Evolutionary conservation across 768 basidiomycete genomes (phyloP).

Genomic region (Trametes cubensis): DNA sequence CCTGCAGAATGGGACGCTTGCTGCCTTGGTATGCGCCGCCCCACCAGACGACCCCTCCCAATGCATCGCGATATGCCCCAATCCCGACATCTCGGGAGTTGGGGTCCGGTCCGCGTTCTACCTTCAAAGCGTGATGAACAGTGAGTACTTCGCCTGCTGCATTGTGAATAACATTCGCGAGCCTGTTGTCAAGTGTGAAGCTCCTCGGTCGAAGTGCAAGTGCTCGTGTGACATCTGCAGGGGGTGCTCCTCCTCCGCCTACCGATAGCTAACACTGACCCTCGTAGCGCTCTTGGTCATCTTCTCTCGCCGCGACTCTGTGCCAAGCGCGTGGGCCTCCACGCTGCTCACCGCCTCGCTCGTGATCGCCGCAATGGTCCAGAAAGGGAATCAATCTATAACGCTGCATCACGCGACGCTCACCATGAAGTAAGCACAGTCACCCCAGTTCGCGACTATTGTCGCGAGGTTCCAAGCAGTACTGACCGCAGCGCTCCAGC

Average conservation of each 20-base stretch:
- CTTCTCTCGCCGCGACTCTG: constrained; percentile 31
- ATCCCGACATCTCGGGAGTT: constrained; percentile 31
- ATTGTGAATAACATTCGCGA: neutral
- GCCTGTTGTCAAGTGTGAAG: constrained; percentile 1
- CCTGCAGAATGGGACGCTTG: constrained; percentile 10
- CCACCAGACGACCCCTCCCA: neutral
- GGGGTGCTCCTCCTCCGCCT: neutral
- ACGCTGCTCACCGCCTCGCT: constrained; percentile 31
- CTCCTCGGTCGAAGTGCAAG: neutral
- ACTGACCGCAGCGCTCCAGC: constrained; percentile 1
- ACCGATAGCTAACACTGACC: constrained; percentile 2
- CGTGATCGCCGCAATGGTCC: constrained; percentile 33
- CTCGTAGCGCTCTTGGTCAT: constrained; percentile 30
- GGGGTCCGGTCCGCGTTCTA: constrained; percentile 35
- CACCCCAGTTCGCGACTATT: neutral
- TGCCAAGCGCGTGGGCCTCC: constrained; percentile 33
- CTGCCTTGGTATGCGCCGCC: constrained; percentile 18
- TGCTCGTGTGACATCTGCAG: neutral
- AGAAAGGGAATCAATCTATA: constrained; percentile 24
- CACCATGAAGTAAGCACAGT: constrained; percentile 29
- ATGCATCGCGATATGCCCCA: constrained; percentile 28
- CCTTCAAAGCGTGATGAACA: constrained; percentile 30
- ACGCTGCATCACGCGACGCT: constrained; percentile 33
- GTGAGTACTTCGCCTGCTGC: constrained; percentile 16
- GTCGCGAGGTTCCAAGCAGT: neutral